Evolutionary conservation across 75 land plant genomes (phyloP).

Genomic region (Sequoiadendron giganteum): DNA sequence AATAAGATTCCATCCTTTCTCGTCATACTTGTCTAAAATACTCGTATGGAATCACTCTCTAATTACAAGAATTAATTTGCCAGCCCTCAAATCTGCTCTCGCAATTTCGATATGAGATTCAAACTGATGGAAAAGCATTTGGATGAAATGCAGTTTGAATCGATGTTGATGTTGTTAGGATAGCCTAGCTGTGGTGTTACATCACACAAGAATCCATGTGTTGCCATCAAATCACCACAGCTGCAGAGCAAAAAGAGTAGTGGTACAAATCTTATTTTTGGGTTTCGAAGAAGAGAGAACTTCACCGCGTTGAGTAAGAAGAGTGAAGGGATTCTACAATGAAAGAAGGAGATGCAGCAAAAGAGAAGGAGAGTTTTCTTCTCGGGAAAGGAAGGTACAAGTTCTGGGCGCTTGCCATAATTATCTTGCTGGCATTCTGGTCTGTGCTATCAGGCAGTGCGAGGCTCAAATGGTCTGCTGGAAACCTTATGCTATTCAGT

Average conservation of each 20-base stretch:
- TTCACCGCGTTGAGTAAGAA: background rate
- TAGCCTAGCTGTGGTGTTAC: too few relatives aligned
- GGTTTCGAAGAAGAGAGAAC: background rate
- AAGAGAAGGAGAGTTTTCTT: constrained; percentile 12
- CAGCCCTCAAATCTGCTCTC: background rate
- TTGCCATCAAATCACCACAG: background rate
- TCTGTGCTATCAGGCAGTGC: constrained; percentile 78
- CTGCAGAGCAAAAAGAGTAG: background rate
- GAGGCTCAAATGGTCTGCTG: constrained; percentile 71
- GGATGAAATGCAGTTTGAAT: background rate
- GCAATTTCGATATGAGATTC: background rate
- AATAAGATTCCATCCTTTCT: background rate
- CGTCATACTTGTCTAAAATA: background rate
- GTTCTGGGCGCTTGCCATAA: constrained; percentile 66
- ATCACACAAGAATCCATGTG: too few relatives aligned
- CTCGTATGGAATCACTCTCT: background rate
- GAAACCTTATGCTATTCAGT: constrained; percentile 41
- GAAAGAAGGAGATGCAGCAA: constrained; percentile 4
- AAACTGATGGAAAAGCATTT: too few relatives aligned
- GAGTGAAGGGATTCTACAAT: background rate
- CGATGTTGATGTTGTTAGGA: background rate
- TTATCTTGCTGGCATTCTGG: constrained; percentile 72
- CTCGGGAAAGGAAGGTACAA: constrained; percentile 65
- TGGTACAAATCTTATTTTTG: background rate
- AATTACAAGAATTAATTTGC: background rate